Evolutionary conservation across 768 basidiomycete species (phyloP).

Genomic region (Heimioporus sp.): DNA sequence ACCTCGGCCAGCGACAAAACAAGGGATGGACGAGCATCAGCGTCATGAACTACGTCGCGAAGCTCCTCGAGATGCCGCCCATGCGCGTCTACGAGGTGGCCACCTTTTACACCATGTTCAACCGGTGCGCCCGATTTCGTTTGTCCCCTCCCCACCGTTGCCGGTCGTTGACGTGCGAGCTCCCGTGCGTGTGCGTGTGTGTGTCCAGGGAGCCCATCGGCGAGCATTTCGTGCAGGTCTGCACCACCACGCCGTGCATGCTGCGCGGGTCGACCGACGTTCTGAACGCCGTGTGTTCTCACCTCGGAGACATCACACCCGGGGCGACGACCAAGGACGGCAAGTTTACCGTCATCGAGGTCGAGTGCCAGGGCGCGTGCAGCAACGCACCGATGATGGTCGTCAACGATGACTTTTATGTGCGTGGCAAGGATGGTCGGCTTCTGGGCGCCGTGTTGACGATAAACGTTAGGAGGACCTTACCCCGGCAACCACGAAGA

Average conservation of each 20-base stretch:
- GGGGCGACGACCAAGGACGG: constrained; percentile 95
- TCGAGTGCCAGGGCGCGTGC: constrained; percentile 98
- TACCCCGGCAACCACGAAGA: constrained; percentile 72
- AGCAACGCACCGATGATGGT: constrained; percentile 98
- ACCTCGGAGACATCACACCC: constrained; percentile 80
- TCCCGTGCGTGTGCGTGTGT: no score
- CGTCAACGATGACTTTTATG: constrained; percentile 95
- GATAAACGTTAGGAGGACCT: constrained; percentile 67
- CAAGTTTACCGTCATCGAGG: constrained; percentile 97
- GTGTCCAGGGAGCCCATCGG: constrained; percentile 83
- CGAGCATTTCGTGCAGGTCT: constrained; percentile 93
- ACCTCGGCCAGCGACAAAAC: constrained; percentile 96
- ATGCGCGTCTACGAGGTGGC: constrained; percentile 99
- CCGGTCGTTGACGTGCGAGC: neutral
- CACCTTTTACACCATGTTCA: constrained; percentile 99
- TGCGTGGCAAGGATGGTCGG: constrained; percentile 37
- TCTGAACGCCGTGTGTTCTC: constrained; percentile 75
- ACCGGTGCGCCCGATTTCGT: constrained; percentile 65
- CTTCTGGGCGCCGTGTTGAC: constrained; percentile 6
- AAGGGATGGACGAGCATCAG: constrained; percentile 98
- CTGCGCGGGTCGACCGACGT: constrained; percentile 89
- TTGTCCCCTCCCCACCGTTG: neutral
- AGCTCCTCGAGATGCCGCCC: constrained; percentile 88
- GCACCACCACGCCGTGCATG: constrained; percentile 99
- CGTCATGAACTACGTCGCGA: constrained; percentile 98